phyloP scores from a whole-genome alignment of 352 stramenopile species.

The Aphanomyces euteiches region DNA sequence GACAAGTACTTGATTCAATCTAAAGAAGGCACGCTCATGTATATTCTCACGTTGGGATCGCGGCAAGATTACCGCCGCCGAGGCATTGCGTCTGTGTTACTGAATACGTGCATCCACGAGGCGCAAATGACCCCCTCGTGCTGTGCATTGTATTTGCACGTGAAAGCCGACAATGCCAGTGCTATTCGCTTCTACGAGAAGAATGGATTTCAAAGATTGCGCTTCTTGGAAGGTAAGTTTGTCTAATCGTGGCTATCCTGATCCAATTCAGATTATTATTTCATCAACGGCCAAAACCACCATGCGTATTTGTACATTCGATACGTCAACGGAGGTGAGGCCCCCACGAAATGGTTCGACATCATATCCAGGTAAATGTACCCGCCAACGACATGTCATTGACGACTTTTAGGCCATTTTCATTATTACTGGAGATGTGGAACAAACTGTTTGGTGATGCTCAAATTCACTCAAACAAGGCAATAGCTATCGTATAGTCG shows the following conservation, averaged over 20 bases:
- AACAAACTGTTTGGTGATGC: conserved; percentile 18
- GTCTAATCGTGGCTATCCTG: not conserved
- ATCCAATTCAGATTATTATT: conserved; percentile 65
- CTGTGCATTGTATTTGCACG: conserved; percentile 94
- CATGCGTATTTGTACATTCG: conserved; percentile 82
- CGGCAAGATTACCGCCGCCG: conserved; percentile 73
- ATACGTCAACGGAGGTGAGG: conserved; percentile 72
- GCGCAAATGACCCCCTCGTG: conserved; percentile 71
- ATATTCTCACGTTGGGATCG: conserved; percentile 95
- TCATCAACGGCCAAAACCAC: conserved; percentile 77
- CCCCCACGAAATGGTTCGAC: conserved; percentile 64
- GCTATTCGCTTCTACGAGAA: conserved; percentile 96
- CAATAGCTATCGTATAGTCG: conserved; percentile 1
- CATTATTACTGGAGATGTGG: conserved; percentile 30
- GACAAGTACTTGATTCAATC: conserved; percentile 54
- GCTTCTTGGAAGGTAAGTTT: conserved; percentile 84
- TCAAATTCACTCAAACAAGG: not conserved
- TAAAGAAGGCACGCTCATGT: conserved; percentile 83
- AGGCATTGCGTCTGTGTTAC: conserved; percentile 87
- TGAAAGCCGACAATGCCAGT: conserved; percentile 93
- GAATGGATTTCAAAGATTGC: conserved; percentile 91
- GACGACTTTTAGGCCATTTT: conserved; percentile 26
- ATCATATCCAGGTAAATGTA: conserved; percentile 48
- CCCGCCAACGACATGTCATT: not conserved
- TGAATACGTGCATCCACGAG: conserved; percentile 86